phyloP scores from a whole-genome alignment of 495 filamentous ascomycete genomes.

The Tirmania nivea region DNA sequence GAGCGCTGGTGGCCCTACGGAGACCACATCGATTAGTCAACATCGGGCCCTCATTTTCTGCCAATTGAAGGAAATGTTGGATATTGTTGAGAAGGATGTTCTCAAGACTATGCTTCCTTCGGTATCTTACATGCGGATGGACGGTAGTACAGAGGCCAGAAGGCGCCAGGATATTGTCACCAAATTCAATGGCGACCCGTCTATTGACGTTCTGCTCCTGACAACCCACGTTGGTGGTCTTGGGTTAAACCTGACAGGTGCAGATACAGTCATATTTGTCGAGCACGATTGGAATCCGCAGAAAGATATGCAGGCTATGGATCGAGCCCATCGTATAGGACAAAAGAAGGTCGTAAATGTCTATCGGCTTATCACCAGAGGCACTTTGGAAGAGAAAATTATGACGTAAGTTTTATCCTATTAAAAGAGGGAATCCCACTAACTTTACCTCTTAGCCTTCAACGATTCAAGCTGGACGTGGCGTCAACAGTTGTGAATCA shows the following conservation, averaged over 20 bases:
- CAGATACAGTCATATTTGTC: constrained; percentile 96
- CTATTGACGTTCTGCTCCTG: constrained; percentile 75
- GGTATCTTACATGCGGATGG: constrained; percentile 73
- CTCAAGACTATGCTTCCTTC: constrained; percentile 65
- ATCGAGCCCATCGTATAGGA: constrained; percentile 90
- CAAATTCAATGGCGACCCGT: constrained; percentile 91
- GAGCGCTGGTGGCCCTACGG: constrained; percentile 36
- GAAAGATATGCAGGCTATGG: constrained; percentile 97
- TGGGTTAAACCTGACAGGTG: constrained; percentile 85
- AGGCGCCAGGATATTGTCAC: constrained; percentile 92
- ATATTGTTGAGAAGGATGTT: constrained; percentile 89
- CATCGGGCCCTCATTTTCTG: constrained; percentile 95
- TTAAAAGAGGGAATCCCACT: neutral
- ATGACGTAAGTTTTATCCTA: constrained; percentile 38
- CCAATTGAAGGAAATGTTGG: constrained; percentile 98
- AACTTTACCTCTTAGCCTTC: constrained; percentile 35
- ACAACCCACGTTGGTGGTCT: constrained; percentile 90
- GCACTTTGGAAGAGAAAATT: constrained; percentile 97
- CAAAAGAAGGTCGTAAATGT: constrained; percentile 99
- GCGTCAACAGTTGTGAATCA: constrained; percentile 96
- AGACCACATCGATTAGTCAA: constrained; percentile 64
- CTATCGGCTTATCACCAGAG: constrained; percentile 87
- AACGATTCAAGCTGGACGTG: constrained; percentile 99
- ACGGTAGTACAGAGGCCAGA: constrained; percentile 73
- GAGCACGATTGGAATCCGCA: constrained; percentile 99